phyloP scores from a whole-genome alignment of 192 early-diverging fungal species.

The Backusella circina region DNA sequence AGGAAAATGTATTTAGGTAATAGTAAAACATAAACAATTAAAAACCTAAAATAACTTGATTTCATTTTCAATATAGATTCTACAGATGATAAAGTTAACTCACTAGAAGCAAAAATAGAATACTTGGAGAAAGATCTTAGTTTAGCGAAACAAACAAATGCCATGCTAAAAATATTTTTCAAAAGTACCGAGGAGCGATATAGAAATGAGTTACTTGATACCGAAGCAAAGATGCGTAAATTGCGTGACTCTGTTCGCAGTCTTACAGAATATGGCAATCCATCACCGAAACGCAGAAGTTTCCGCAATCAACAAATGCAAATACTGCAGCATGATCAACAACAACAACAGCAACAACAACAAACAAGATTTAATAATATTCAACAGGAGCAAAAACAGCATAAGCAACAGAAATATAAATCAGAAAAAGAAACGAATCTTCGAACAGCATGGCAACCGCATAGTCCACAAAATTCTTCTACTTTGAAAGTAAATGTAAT shows the following conservation, averaged over 20 bases:
- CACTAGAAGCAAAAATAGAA: conserved; percentile 28
- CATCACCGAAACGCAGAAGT: conserved; percentile 17
- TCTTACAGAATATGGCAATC: conserved; percentile 24
- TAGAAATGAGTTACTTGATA: conserved; percentile 25
- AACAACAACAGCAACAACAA: background rate
- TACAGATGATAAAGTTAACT: conserved; percentile 21
- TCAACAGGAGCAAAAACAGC: background rate
- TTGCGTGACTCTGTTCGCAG: conserved; percentile 25
- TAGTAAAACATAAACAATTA: background rate
- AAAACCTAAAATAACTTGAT: background rate
- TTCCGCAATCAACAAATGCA: conserved; percentile 1
- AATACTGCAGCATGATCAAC: background rate
- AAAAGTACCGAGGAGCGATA: conserved; percentile 21
- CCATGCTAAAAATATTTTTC: conserved; percentile 16
- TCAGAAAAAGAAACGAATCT: background rate
- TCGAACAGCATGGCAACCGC: background rate
- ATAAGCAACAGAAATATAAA: background rate
- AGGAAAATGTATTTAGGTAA: background rate
- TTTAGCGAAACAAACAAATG: conserved; percentile 24
- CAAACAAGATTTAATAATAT: background rate
- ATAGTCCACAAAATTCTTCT: background rate
- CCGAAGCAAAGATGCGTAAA: conserved; percentile 20
- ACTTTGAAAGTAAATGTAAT: background rate
- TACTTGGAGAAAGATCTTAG: conserved; percentile 22
- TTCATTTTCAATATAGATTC: background rate